These are phyloP conservation scores for Venturia carpophila DNA, from an alignment of 2,329 filamentous ascomycete species.

Conservation along the genomic window DNA sequence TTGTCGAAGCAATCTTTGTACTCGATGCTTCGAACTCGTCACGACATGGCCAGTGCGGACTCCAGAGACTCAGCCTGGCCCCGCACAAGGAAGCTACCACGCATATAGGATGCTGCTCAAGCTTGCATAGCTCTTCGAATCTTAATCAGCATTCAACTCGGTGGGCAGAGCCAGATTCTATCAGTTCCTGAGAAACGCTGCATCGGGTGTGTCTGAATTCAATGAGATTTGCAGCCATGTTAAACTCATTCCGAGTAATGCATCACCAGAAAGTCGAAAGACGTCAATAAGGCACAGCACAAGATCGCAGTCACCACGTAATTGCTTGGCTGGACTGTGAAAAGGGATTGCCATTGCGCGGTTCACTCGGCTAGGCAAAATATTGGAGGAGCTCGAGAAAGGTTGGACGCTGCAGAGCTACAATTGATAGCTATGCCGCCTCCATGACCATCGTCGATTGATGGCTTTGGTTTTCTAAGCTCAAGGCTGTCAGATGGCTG, in stretches of 20 bases:
- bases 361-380: not conserved
- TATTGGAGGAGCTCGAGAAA: not conserved
- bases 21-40: conserved; percentile 5
- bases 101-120: not conserved
- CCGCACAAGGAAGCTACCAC: not conserved
- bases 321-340: not conserved
- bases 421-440: not conserved
- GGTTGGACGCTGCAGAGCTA: not conserved
- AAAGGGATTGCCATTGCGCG: not conserved
- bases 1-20: not conserved
- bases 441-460: not conserved
- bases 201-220: not conserved
- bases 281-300: not conserved
- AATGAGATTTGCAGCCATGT: not conserved
- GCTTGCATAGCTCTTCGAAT: not conserved
- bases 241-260: not conserved
- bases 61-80: conserved; percentile 1
- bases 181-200: not conserved
- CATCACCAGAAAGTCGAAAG: not conserved
- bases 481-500: too few relatives aligned
- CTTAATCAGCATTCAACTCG: not conserved
- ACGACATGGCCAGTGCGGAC: conserved; percentile 7
- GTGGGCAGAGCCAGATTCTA: not conserved
- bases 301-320: not conserved
- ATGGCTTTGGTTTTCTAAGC: too few relatives aligned